These are phyloP conservation scores for Paramecium pentaurelia DNA, from an alignment of 73 alveolate species.

Conservation along the genomic window DNA sequence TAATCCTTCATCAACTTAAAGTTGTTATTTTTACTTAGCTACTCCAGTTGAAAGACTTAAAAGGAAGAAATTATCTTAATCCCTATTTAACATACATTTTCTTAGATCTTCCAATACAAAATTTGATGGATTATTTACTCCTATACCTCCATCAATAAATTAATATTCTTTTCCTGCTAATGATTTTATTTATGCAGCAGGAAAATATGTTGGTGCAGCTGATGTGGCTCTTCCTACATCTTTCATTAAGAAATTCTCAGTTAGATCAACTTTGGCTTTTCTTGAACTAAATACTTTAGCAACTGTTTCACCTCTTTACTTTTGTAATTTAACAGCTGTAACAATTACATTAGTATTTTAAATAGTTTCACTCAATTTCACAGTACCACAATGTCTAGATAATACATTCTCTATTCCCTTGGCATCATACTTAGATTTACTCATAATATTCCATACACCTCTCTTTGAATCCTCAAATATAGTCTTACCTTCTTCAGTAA, in stretches of 20 bases:
- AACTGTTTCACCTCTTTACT: conserved; percentile 17
- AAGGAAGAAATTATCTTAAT: conserved; percentile 48
- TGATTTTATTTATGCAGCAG: conserved; percentile 53
- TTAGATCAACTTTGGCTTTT: conserved; percentile 30
- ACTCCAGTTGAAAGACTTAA: conserved; percentile 52
- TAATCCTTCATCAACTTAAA: conserved; percentile 17
- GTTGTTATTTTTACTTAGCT: not conserved
- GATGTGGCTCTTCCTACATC: conserved; percentile 58
- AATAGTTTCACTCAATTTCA: conserved; percentile 24
- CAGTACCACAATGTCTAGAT: not conserved
- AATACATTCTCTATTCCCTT: conserved; percentile 43
- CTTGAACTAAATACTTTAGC: conserved; percentile 49
- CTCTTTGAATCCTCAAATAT: conserved; percentile 43
- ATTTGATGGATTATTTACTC: conserved; percentile 52
- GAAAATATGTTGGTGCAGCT: conserved; percentile 60
- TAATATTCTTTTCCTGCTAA: conserved; percentile 31
- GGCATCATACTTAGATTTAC: conserved; percentile 40
- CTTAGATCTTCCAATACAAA: conserved; percentile 40
- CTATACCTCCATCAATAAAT: conserved; percentile 56
- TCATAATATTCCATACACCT: conserved; percentile 8
- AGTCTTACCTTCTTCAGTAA: conserved; percentile 4
- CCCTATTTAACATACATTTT: conserved; percentile 38
- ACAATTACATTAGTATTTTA: conserved; percentile 38
- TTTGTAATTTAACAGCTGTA: conserved; percentile 40
- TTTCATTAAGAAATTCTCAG: conserved; percentile 51